Conservation (phyloP, 129 eudicot species). For the Solidago caesia region DNA sequence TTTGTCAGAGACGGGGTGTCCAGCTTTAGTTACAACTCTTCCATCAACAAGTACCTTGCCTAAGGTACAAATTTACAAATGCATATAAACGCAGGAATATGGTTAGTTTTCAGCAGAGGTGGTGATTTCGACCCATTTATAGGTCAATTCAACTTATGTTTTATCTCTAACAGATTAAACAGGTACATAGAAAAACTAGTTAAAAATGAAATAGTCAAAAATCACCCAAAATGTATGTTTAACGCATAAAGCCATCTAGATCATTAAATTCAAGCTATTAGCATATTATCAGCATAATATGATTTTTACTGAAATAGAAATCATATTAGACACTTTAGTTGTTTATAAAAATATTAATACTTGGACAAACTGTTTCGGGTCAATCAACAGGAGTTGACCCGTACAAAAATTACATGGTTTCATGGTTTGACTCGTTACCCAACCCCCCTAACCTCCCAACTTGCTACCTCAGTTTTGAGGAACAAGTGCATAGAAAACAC, state of each 20-base stretch:
- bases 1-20: slow-evolving; percentile 83
- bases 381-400: not conserved
- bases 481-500: not conserved
- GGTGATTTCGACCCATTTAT: not conserved
- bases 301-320: not conserved
- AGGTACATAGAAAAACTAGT: not conserved
- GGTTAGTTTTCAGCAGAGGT: slow-evolving; percentile 12
- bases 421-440: not conserved
- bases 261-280: not conserved
- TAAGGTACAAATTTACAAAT: slow-evolving; percentile 15
- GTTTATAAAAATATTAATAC: not conserved
- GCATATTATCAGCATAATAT: not conserved
- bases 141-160: not conserved
- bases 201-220: not conserved
- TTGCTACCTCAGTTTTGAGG: slow-evolving; percentile 4
- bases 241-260: not conserved
- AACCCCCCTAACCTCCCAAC: not conserved
- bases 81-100: not conserved
- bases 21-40: slow-evolving; percentile 75
- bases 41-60: slow-evolving; percentile 93
- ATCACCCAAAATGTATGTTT: not conserved
- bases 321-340: not conserved
- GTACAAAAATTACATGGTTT: not conserved
- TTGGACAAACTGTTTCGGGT: not conserved
- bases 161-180: not conserved